These are phyloP conservation scores for Ogataea chonburiensis DNA, from an alignment of 805 yeast species.

Conservation along the genomic window DNA sequence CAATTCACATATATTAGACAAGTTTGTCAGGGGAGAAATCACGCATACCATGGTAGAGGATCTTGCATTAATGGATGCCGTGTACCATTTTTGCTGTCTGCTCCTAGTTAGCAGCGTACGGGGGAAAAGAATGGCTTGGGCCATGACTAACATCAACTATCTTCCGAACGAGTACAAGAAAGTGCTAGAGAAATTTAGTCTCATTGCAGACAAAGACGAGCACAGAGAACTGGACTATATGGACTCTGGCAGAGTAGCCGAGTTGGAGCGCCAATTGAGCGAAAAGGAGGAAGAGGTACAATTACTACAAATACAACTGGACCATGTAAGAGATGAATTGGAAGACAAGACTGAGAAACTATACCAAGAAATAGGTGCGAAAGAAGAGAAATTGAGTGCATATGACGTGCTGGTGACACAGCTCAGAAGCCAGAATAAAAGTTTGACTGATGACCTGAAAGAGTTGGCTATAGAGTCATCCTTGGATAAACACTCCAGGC, in stretches of 20 bases:
- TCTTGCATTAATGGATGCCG: constrained; percentile 21
- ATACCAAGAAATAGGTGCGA: constrained; percentile 5
- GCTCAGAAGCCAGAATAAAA: constrained; percentile 11
- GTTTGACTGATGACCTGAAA: constrained; percentile 13
- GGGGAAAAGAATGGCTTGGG: constrained; percentile 31
- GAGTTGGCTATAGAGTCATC: constrained; percentile 21
- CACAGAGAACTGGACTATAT: constrained; percentile 15
- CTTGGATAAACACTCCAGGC: constrained; percentile 20
- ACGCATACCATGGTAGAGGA: constrained; percentile 6
- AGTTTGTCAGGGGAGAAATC: constrained; percentile 5
- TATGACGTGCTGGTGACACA: constrained; percentile 12
- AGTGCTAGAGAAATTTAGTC: constrained; percentile 23
- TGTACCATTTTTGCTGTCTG: constrained; percentile 27
- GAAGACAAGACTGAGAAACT: constrained; percentile 10
- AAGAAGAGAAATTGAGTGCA: constrained; percentile 11
- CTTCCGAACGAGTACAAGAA: constrained; percentile 21
- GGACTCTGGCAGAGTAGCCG: constrained; percentile 10
- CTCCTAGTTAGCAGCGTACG: constrained; percentile 25
- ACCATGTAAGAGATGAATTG: constrained; percentile 9
- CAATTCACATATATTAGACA: constrained; percentile 13
- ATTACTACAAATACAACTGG: constrained; percentile 8
- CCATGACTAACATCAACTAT: constrained; percentile 28
- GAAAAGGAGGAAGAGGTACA: constrained; percentile 14
- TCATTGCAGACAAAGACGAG: constrained; percentile 21
- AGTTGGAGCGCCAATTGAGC: constrained; percentile 10